Base-by-base conservation (phyloP, 495 filamentous ascomycete genomes). In the Neohortaea acidophila region DNA sequence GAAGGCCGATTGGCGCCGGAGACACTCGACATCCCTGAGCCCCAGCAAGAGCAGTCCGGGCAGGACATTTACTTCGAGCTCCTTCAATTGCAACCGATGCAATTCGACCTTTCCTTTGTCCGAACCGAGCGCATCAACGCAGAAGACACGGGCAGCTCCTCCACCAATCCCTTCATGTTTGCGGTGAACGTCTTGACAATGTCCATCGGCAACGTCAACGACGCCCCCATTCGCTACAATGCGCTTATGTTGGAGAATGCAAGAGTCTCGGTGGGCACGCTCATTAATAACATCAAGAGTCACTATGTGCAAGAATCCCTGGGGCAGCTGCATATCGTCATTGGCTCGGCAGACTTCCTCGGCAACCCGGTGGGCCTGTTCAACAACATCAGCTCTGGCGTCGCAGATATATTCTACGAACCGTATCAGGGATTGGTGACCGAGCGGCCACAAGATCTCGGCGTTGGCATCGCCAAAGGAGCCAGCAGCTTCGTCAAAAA, bases 1-100 rank as follows among this genome's bases (percentile, higher is more conserved):
- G 77, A 84, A 48, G 89, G 81, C 40, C 78, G 74, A 45, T 69
- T 97, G 11, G 92, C 84, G 51, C 87, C 93, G 40, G 89, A 92
- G 43, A 69, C 70, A 35, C 63, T 96, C 18, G 84, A 89, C 50
- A 83, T 97, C 37, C 91, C 91, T 1, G 85, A 94, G 54, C 91
- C 91, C 2, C 81, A 77, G 44, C 75, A 80, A 47, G 74, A 83
- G 52, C 74, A 91, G 43, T 63, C 72, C 21, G 83, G 77, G 0
- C 82, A 89, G 54, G 89, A 96, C 57, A 80, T 96, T 32, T 97
- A 97, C 65, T 96, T 97, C 54, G 89, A 97, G 57, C 72, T 94
- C 8, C 65, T 97, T 28, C 91, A 96, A 58, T 72, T 97, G 43
- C 89, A 97, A 53, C 89, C 89, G 7, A 93, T 94, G 82, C 89